Evolutionary conservation across 2,329 filamentous ascomycete genomes (phyloP).

Genomic region (Pseudogymnoascus sp.): DNA sequence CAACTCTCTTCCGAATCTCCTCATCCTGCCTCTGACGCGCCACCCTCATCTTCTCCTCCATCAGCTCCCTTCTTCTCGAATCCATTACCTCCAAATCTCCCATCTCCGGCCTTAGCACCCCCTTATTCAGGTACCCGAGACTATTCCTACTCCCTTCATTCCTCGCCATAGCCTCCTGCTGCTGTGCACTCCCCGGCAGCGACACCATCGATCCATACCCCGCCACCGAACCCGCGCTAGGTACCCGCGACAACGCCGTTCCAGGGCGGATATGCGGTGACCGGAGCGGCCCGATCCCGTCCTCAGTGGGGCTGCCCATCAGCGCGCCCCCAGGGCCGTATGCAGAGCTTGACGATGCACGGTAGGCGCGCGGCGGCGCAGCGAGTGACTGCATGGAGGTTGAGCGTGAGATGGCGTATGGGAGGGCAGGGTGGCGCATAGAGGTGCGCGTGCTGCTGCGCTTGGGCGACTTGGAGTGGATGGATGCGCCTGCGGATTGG

Average conservation of each 20-base stretch:
- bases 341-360: neutral
- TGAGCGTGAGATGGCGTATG: neutral
- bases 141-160: neutral
- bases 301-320: neutral
- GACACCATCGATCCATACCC: neutral
- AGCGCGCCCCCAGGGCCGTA: neutral
- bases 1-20: neutral
- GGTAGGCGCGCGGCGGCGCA: neutral
- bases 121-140: neutral
- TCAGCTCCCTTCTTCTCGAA: conserved; percentile 1
- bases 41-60: conserved; percentile 1
- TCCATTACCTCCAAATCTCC: neutral
- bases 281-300: neutral
- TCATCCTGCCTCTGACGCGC: conserved; percentile 24
- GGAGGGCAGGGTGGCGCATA: neutral
- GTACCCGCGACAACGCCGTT: neutral
- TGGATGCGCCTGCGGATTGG: neutral
- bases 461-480: neutral
- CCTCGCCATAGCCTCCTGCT: neutral
- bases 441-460: neutral
- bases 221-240: neutral
- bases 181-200: neutral
- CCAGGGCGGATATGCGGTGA: neutral
- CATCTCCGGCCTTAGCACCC: neutral
- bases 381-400: neutral